Conservation (phyloP, 73 alveolate genomes). For the Effrenium voratum region DNA sequence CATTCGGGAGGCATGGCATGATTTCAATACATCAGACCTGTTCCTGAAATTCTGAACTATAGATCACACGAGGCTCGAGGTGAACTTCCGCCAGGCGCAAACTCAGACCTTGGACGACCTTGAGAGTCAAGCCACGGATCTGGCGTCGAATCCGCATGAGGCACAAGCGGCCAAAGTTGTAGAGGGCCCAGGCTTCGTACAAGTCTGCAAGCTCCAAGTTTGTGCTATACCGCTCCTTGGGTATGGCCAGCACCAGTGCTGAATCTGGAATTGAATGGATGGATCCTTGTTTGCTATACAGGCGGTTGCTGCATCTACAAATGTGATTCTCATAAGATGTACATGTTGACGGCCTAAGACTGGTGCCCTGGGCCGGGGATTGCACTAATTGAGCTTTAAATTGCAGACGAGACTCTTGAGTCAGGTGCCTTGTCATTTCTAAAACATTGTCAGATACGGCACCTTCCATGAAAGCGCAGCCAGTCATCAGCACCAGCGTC, state of each 20-base stretch:
- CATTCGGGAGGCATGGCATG: too few species aligned
- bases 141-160: constrained; percentile 75
- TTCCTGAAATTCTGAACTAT: too few species aligned
- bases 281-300: too few species aligned
- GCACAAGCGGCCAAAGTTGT: constrained; percentile 75
- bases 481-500: constrained; percentile 40
- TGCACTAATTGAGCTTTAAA: background rate
- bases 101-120: too few species aligned
- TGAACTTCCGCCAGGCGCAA: too few species aligned
- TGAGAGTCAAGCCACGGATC: constrained; percentile 54
- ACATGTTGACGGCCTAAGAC: too few species aligned
- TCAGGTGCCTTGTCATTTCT: constrained; percentile 22
- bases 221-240: constrained; percentile 45
- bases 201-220: constrained; percentile 69
- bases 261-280: too few species aligned
- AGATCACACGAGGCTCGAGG: too few species aligned
- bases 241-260: too few species aligned
- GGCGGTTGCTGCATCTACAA: too few species aligned
- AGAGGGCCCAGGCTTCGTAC: constrained; percentile 73
- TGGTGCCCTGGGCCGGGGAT: background rate
- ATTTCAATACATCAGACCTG: too few species aligned
- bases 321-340: too few species aligned
- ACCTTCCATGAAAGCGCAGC: background rate
- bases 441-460: background rate
- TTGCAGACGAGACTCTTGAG: constrained; percentile 32